Evolutionary conservation across 768 basidiomycete species (phyloP), one percentile per base, ranked within the genome.

Genomic region (Calocera viscosa): DNA sequence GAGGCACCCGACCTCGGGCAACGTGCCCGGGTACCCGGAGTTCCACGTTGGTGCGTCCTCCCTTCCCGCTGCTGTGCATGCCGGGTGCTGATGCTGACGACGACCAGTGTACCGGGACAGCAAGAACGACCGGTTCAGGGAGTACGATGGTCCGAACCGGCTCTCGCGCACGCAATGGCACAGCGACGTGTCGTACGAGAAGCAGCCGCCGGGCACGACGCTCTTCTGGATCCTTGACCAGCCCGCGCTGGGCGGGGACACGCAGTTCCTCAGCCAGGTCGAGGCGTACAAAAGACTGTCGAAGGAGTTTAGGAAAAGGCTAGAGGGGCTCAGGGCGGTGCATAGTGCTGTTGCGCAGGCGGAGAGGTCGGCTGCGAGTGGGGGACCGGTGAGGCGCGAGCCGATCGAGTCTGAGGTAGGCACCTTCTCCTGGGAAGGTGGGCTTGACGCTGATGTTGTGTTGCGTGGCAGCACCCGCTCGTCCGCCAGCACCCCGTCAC

Each of bases 271-370:
- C 0, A 84, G 83, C 7, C 82, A 83, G 68, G 83, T 81, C 34
- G 84, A 84, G 69, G 84, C 84, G 0, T 85, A 84, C 75, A 82
- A 81, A 32, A 79, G 82, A 32, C 81, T 86, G 69, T 84, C 83
- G 1, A 79, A 80, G 22, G 82, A 80, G 68, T 83, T 86, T 78
- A 75, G 82, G 73, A 81, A 82, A 68, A 79, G 80, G 65, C 78
- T 86, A 28, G 82, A 84, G 71, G 84, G 83, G 19, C 77, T 87
- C 3, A 74, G 76, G 33, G 83, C 84, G 16, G 76, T 86, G 7
- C 85, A 86, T 71, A 81, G 81, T 3, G 83, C 82, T 22, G 80
- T 83, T 22, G 72, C 73, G 1, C 84, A 86, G 71, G 72, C 76
- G 1, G 81, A 83, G n/a, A 72, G 75, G 67, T 81, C 84, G 1